These are phyloP conservation scores for Sclerotinia trifoliorum DNA, from an alignment of 2,329 filamentous ascomycete genomes.

Conservation along the genomic window DNA sequence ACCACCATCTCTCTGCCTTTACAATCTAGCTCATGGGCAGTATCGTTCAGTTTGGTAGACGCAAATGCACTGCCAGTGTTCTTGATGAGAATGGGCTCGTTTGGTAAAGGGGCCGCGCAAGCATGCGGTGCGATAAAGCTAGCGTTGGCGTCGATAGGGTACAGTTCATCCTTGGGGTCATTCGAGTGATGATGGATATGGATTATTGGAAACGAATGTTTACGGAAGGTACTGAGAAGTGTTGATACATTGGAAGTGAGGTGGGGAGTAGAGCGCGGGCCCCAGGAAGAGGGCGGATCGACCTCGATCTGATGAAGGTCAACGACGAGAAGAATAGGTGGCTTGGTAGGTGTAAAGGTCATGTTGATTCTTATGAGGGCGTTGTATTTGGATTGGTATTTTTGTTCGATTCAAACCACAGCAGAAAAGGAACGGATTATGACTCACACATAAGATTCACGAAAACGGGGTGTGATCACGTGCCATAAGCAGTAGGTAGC, in stretches of 20 bases:
- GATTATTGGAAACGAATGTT: conserved; percentile 26
- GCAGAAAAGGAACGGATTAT: background rate
- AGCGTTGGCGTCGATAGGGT: conserved; percentile 20
- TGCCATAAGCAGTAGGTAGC: background rate
- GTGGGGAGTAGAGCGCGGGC: conserved; percentile 32
- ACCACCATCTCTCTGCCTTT: conserved; percentile 28
- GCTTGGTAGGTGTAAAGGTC: background rate
- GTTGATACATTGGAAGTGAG: conserved; percentile 26
- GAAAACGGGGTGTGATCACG: background rate
- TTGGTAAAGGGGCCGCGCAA: conserved; percentile 24
- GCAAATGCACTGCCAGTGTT: conserved; percentile 31
- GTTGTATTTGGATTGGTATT: background rate
- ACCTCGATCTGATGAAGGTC: conserved; percentile 33
- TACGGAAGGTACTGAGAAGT: conserved; percentile 30
- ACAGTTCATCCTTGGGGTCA: conserved; percentile 24
- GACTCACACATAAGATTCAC: conserved; percentile 8
- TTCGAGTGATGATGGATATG: conserved; percentile 32
- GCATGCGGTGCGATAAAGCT: conserved; percentile 26
- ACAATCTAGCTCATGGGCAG: conserved; percentile 3
- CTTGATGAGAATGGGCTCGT: conserved; percentile 30
- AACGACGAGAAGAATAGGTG: conserved; percentile 30
- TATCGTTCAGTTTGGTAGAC: conserved; percentile 15
- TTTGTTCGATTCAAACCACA: background rate
- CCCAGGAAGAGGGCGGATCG: conserved; percentile 25
- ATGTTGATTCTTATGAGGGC: background rate